A percentile compares a stretch with the other conserved stretches of the same genome.
These are phyloP conservation scores for Leccinum fallax DNA, from an alignment of 1,284 basidiomycete genomes.

Conservation along the genomic window DNA sequence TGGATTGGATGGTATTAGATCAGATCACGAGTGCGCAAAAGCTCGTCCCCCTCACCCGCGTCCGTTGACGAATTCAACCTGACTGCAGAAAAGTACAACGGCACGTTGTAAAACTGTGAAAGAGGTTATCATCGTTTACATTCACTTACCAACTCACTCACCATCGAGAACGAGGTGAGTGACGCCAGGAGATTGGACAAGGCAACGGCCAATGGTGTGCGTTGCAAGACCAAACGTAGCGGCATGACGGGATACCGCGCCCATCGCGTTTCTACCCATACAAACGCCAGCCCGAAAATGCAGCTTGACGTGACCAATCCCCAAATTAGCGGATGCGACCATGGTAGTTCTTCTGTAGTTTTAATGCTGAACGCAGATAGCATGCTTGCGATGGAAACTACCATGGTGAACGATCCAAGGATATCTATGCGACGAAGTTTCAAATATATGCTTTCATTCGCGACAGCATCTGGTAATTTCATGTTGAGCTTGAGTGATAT, in stretches of 20 bases:
- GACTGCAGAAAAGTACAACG: not conserved
- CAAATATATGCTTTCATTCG: constrained; percentile 56
- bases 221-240: not conserved
- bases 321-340: not conserved
- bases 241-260: not conserved
- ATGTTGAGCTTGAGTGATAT: constrained; percentile 43
- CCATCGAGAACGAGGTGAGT: not conserved
- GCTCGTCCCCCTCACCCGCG: not conserved
- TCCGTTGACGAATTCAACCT: not conserved
- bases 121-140: not conserved
- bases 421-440: constrained; percentile 73
- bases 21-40: not conserved
- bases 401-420: constrained; percentile 47
- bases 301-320: not conserved
- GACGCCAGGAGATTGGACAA: not conserved
- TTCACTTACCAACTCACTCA: not conserved
- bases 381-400: not conserved
- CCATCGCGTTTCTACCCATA: not conserved
- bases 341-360: not conserved
- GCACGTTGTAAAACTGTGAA: not conserved
- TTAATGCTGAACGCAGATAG: not conserved
- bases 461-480: constrained; percentile 58
- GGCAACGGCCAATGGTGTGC: not conserved
- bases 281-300: not conserved
- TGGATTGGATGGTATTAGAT: not conserved